Percentiles rank a stretch among this genome's conserved stretches.
Conservation (phyloP, 352 stramenopile species). For the Aphanomyces astaci region DNA sequence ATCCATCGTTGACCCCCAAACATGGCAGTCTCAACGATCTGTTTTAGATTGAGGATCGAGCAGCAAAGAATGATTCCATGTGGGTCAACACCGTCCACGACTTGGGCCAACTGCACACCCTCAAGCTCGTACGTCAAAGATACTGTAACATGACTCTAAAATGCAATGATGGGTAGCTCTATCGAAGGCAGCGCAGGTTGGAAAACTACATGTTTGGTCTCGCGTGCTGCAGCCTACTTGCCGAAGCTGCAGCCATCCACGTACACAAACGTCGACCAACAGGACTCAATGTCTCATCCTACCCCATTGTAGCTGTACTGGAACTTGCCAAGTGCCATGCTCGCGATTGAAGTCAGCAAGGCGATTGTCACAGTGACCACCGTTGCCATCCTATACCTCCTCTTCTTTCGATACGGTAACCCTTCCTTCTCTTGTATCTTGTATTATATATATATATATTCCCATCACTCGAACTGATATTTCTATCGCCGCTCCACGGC, state of each 20-base stretch:
- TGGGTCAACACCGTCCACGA: background rate
- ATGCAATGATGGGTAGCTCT: background rate
- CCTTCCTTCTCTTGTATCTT: background rate
- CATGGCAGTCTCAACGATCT: background rate
- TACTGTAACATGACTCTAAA: background rate
- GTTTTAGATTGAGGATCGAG: background rate
- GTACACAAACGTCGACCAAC: background rate
- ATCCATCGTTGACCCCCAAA: too few relatives aligned
- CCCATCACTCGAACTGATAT: too few relatives aligned
- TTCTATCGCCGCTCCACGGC: too few relatives aligned
- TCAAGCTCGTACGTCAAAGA: background rate
- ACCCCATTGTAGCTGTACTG: background rate
- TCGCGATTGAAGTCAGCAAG: background rate
- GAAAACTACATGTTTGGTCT: conserved; percentile 4
- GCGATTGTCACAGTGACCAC: background rate
- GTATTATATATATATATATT: too few relatives aligned
- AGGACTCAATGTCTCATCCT: background rate
- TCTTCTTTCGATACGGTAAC: conserved; percentile 2
- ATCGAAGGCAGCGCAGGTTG: background rate
- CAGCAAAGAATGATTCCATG: background rate
- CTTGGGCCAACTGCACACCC: background rate
- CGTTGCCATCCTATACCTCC: background rate
- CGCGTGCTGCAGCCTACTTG: conserved; percentile 2
- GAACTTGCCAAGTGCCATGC: background rate
- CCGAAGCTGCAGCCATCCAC: background rate